Evolutionary conservation across 208 protist genomes (phyloP).

Genomic region (Balamuthia mandrillaris): DNA sequence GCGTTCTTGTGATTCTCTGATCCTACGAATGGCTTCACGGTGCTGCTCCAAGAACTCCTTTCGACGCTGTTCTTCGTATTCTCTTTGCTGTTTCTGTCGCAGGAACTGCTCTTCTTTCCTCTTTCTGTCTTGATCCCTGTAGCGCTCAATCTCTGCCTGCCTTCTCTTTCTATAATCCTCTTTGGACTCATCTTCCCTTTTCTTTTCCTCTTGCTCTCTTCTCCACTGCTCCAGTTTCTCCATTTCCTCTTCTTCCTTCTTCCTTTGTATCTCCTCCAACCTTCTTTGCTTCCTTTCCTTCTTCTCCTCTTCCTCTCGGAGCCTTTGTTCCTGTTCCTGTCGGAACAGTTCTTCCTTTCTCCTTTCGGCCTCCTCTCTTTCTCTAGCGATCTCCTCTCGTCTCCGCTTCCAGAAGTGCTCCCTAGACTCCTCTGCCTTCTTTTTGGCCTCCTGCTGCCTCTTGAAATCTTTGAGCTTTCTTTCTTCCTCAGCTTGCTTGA

Average conservation of each 20-base stretch:
- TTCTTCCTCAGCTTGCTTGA: not conserved
- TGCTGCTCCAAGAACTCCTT: not conserved
- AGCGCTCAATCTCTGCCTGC: not conserved
- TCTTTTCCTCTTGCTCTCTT: not conserved
- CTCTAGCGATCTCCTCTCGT: no score
- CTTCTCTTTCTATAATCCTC: not conserved
- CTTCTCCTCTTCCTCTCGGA: not conserved
- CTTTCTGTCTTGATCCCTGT: constrained; percentile 1
- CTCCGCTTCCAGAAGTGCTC: not conserved
- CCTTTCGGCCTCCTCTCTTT: not conserved
- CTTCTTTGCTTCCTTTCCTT: no score
- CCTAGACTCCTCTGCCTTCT: not conserved
- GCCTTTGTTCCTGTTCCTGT: not conserved
- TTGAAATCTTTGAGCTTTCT: not conserved
- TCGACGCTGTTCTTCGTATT: not conserved
- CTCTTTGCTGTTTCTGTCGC: not conserved
- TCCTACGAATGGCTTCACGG: not conserved
- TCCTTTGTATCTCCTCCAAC: not conserved
- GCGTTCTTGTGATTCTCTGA: not conserved
- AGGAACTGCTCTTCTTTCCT: not conserved
- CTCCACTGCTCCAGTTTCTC: not conserved
- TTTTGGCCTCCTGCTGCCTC: not conserved
- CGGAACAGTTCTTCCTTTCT: not conserved
- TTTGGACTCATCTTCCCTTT: not conserved
- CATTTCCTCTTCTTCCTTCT: not conserved